Base-by-base conservation (phyloP, 768 basidiomycete species). In the Pholiota conissans region DNA sequence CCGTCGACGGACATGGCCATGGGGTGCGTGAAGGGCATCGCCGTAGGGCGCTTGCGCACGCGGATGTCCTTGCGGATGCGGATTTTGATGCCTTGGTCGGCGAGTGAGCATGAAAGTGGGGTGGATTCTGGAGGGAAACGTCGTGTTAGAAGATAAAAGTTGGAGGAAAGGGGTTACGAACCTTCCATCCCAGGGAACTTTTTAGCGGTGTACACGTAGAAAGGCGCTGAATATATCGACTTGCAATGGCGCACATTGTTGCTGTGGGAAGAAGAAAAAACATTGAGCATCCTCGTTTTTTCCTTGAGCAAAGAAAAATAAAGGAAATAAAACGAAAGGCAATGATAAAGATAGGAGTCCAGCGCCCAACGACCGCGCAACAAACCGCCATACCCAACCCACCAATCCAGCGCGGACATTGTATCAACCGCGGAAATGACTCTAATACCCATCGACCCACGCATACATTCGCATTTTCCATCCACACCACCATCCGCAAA, bases 101-200 rank as follows among this genome's bases (percentile, higher is more conserved):
- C 93, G 54, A 95, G 83, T 0, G 91, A 91, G 62, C 88, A 91
- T 1, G 94, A 95, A 0, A 96, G 80, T 3, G 88, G 85, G 0
- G 94, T 95, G 3, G 92, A 94, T 73, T 94, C 94, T 94, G 69
- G 37, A 37, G n/a, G 37, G 6, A 26, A 46, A 22, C 26, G 16
- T 35, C 62, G 27, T 65, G 61, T 24, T 40, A 47, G 35, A 45
- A 34, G 49, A 18, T 47, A 51, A 28, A 35, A 46, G 20, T 32
- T 29, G 26, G 34, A 18, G n/a, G 20, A 37, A 35, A 16, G 20
- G 52, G 55, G 18, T 18, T 14, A 52, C 85, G 24, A 62, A 91
- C 93, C 89, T 79, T 93, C 91, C 91, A 95, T 95, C 24, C 95
- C 94, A 0, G 95, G 94, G 69, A 96, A 97, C 73, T 95, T 94